These are phyloP conservation scores for Holtermanniella nyarrowii DNA, from an alignment of 768 basidiomycete genomes.

Conservation along the genomic window DNA sequence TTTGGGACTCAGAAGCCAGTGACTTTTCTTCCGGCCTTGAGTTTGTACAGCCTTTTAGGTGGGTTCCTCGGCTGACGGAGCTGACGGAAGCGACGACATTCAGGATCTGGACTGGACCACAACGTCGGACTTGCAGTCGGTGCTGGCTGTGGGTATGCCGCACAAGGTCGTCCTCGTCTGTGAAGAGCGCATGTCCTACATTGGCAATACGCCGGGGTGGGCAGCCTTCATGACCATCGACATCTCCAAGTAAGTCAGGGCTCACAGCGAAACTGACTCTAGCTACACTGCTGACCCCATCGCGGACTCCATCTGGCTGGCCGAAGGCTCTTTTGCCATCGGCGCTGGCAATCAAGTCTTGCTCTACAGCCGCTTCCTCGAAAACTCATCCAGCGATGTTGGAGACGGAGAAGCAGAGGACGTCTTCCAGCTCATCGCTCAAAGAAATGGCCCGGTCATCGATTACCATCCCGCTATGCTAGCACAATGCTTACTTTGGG, in stretches of 20 bases:
- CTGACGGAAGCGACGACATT: slow-evolving; percentile 38
- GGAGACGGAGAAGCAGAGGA: slow-evolving; percentile 42
- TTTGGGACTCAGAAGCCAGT: slow-evolving; percentile 92
- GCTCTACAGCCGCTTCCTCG: slow-evolving; percentile 52
- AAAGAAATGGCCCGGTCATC: slow-evolving; percentile 71
- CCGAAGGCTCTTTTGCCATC: slow-evolving; percentile 68
- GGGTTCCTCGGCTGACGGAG: slow-evolving; percentile 11
- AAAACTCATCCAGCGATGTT: slow-evolving; percentile 12
- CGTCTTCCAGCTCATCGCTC: slow-evolving; percentile 71
- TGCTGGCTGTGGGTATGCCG: slow-evolving; percentile 77
- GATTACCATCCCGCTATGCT: slow-evolving; percentile 93
- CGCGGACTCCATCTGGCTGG: slow-evolving; percentile 82
- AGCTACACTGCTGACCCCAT: slow-evolving; percentile 72
- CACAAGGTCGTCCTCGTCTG: slow-evolving; percentile 76
- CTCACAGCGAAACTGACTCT: slow-evolving; percentile 5
- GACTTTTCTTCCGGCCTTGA: slow-evolving; percentile 88
- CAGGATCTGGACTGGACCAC: slow-evolving; percentile 88
- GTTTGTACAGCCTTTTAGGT: slow-evolving; percentile 57
- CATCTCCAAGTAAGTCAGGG: slow-evolving; percentile 48
- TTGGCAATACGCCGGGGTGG: slow-evolving; percentile 73
- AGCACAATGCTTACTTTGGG: slow-evolving; percentile 83
- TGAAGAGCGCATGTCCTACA: slow-evolving; percentile 85
- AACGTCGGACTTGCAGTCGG: slow-evolving; percentile 78
- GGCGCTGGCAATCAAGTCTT: slow-evolving; percentile 75
- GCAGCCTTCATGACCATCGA: slow-evolving; percentile 47